A percentile compares a stretch with the other conserved stretches of the same genome.
These are phyloP conservation scores for Aspergillus spinulosporus DNA, from an alignment of 2,329 filamentous ascomycete genomes.

Conservation along the genomic window DNA sequence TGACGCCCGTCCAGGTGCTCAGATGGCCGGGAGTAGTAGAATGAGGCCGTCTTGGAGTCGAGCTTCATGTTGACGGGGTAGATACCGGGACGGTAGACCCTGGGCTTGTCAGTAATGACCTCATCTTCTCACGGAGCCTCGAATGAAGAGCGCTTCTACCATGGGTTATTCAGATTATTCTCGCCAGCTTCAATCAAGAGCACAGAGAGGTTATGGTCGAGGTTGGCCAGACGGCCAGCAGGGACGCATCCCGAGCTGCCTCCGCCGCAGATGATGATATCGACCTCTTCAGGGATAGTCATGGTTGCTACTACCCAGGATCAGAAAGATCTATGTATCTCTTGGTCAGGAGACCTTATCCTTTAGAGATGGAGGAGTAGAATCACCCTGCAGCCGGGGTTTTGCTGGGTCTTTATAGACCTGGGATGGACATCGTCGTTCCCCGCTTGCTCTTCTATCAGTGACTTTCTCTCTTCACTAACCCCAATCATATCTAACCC, in stretches of 20 bases:
- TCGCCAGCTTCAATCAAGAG: constrained; percentile 71
- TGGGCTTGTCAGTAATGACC: constrained; percentile 16
- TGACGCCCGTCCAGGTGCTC: constrained; percentile 70
- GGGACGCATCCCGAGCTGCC: constrained; percentile 57
- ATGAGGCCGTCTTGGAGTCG: constrained; percentile 77
- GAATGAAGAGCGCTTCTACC: constrained; percentile 34
- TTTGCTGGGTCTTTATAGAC: background rate
- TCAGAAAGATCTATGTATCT: background rate
- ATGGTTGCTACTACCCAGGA: constrained; percentile 34
- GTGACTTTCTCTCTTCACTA: background rate
- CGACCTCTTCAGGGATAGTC: constrained; percentile 73
- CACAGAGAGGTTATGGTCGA: constrained; percentile 72
- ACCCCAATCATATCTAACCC: background rate
- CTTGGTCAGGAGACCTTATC: background rate
- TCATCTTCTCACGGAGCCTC: background rate
- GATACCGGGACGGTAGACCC: constrained; percentile 73
- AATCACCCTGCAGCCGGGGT: background rate
- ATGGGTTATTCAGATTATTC: constrained; percentile 75
- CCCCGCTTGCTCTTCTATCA: background rate
- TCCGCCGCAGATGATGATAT: constrained; percentile 77
- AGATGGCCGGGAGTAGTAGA: constrained; percentile 77
- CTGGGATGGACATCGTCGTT: background rate
- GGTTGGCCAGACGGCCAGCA: constrained; percentile 62
- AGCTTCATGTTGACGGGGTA: constrained; percentile 78
- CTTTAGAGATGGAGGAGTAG: background rate